Percentiles rank a stretch among this genome's conserved stretches.
Evolutionary conservation across 192 early-diverging fungal species (phyloP).

Genomic region (Linnemannia hyalina): DNA sequence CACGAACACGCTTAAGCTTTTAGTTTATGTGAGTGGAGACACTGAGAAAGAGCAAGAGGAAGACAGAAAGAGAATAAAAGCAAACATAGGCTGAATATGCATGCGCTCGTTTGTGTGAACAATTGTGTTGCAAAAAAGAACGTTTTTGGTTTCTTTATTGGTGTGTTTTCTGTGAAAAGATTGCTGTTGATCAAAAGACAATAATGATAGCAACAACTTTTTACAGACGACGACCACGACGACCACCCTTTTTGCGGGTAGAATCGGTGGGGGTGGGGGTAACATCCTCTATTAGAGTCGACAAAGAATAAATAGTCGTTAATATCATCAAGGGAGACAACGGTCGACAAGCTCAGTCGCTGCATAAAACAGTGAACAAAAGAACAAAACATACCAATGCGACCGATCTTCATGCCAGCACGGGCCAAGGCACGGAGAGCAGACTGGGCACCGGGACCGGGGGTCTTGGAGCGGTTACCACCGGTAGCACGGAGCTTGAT

Average conservation of each 20-base stretch:
- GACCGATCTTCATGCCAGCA: constrained; percentile 96
- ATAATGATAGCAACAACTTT: constrained; percentile 25
- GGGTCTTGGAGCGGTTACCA: constrained; percentile 98
- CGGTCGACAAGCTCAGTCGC: constrained; percentile 15
- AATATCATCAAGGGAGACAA: constrained; percentile 73
- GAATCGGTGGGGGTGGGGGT: constrained; percentile 99
- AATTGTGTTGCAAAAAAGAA: background rate
- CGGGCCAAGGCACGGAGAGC: constrained; percentile 99
- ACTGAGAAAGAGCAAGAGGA: background rate
- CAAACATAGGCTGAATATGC: background rate
- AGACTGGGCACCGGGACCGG: constrained; percentile 97
- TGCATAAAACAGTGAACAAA: background rate
- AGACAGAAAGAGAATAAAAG: background rate
- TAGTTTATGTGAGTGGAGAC: no score
- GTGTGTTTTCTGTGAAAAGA: constrained; percentile 11
- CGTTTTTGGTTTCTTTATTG: constrained; percentile 20
- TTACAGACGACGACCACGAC: constrained; percentile 99
- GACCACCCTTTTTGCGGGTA: constrained; percentile 99
- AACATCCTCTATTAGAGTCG: constrained; percentile 87
- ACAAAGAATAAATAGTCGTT: constrained; percentile 6
- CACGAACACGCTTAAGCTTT: background rate
- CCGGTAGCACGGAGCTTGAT: constrained; percentile 99
- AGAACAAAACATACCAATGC: constrained; percentile 70
- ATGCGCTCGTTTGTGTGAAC: background rate
- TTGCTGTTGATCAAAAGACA: constrained; percentile 31